Evolutionary conservation across 805 yeast species (phyloP).

Genomic region (Lachancea fermentati): DNA sequence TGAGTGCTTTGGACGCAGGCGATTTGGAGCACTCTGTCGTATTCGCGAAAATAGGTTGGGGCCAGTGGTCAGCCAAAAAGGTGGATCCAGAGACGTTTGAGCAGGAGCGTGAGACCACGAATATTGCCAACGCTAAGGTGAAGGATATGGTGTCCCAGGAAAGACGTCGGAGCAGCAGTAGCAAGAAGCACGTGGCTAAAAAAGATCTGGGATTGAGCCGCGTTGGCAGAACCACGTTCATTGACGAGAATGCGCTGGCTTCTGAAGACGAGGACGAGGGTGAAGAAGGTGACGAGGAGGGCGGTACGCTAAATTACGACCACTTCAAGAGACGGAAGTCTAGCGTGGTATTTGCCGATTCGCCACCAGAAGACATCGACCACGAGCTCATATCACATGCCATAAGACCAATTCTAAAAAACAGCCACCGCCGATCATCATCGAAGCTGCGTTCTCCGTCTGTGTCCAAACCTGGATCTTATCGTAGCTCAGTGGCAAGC

Average conservation of each 20-base stretch:
- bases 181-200: slow-evolving; percentile 8
- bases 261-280: slow-evolving; percentile 33
- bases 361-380: slow-evolving; percentile 21
- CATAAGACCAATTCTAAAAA: slow-evolving; percentile 15
- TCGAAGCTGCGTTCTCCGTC: slow-evolving; percentile 17
- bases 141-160: slow-evolving; percentile 36
- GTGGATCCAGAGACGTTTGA: slow-evolving; percentile 33
- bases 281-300: slow-evolving; percentile 26
- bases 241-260: slow-evolving; percentile 36
- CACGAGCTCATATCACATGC: slow-evolving; percentile 14
- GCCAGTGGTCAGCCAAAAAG: slow-evolving; percentile 76
- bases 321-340: slow-evolving; percentile 23
- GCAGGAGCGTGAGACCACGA: slow-evolving; percentile 40
- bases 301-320: slow-evolving; percentile 30
- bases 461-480: slow-evolving; percentile 15
- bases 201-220: slow-evolving; percentile 26
- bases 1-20: slow-evolving; percentile 79
- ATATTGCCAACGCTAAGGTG: slow-evolving; percentile 36
- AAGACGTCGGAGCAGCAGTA: slow-evolving; percentile 31
- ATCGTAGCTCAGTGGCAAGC: slow-evolving; percentile 6
- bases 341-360: slow-evolving; percentile 24
- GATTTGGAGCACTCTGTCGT: slow-evolving; percentile 49
- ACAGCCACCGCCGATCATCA: slow-evolving; percentile 16
- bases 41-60: slow-evolving; percentile 96
- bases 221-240: slow-evolving; percentile 21